Conservation (phyloP, 306 rosid genomes). For the Astragalus membranaceus region DNA sequence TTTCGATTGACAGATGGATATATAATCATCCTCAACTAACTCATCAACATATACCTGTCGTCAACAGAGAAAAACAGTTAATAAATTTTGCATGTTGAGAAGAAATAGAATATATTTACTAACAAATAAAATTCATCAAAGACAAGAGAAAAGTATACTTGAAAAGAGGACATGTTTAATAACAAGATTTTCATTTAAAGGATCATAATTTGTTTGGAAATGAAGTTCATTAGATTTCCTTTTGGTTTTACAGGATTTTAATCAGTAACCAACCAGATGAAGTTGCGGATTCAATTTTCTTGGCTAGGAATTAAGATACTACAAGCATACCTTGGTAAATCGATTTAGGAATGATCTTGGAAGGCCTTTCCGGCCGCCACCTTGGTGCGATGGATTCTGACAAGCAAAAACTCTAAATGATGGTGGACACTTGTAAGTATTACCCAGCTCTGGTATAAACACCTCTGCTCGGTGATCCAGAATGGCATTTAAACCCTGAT, state of each 20-base stretch:
- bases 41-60: constrained; percentile 91
- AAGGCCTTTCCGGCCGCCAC: constrained; percentile 94
- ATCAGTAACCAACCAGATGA: not conserved
- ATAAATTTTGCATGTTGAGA: not conserved
- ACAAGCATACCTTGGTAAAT: constrained; percentile 69
- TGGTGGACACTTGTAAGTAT: constrained; percentile 72
- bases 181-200: not conserved
- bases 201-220: not conserved
- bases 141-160: not conserved
- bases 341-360: constrained; percentile 93
- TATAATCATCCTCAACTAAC: constrained; percentile 69
- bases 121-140: not conserved
- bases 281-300: not conserved
- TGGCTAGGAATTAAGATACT: not conserved
- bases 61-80: constrained; percentile 5
- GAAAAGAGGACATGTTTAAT: not conserved
- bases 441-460: constrained; percentile 82
- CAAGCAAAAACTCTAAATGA: constrained; percentile 94
- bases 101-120: not conserved
- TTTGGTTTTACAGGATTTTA: not conserved
- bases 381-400: constrained; percentile 92
- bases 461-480: constrained; percentile 98
- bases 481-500: constrained; percentile 92
- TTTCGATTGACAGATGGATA: constrained; percentile 69
- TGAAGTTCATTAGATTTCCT: not conserved